phyloP scores from a whole-genome alignment of 768 basidiomycete genomes.

The Termitomyces heimii region DNA sequence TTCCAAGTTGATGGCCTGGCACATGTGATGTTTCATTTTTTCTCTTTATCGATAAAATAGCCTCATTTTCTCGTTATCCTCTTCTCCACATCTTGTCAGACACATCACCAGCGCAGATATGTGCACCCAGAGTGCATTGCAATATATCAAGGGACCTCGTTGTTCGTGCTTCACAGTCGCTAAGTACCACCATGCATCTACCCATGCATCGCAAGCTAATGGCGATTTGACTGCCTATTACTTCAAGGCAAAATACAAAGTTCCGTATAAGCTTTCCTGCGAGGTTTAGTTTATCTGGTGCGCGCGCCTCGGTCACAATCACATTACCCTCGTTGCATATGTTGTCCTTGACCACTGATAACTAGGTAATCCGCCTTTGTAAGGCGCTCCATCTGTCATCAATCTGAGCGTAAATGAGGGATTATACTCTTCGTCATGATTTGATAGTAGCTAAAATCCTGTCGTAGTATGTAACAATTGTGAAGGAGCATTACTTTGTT shows the following conservation, averaged over 20 bases:
- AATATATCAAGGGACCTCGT: background rate
- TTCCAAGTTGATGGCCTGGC: constrained; percentile 5
- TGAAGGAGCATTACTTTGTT: constrained; percentile 12
- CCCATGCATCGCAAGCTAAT: constrained; percentile 9
- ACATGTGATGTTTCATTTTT: constrained; percentile 28
- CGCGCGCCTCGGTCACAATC: constrained; percentile 4
- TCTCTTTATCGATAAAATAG: constrained; percentile 16
- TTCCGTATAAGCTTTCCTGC: background rate
- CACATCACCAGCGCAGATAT: constrained; percentile 4
- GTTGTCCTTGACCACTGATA: background rate
- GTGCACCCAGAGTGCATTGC: constrained; percentile 2
- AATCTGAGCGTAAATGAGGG: background rate
- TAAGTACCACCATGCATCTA: constrained; percentile 18
- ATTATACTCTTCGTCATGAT: background rate
- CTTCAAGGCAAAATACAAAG: background rate
- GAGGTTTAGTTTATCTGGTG: background rate
- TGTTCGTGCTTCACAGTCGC: constrained; percentile 10
- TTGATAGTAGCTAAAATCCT: background rate
- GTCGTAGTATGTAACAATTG: background rate
- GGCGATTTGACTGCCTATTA: background rate
- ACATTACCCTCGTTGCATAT: background rate
- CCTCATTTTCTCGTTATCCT: constrained; percentile 22
- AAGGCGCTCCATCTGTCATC: background rate
- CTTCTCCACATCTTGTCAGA: constrained; percentile 12
- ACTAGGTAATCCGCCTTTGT: background rate